These are phyloP conservation scores for Eucalyptus melliodora DNA, from an alignment of 345 rosid genomes.

Conservation along the genomic window DNA sequence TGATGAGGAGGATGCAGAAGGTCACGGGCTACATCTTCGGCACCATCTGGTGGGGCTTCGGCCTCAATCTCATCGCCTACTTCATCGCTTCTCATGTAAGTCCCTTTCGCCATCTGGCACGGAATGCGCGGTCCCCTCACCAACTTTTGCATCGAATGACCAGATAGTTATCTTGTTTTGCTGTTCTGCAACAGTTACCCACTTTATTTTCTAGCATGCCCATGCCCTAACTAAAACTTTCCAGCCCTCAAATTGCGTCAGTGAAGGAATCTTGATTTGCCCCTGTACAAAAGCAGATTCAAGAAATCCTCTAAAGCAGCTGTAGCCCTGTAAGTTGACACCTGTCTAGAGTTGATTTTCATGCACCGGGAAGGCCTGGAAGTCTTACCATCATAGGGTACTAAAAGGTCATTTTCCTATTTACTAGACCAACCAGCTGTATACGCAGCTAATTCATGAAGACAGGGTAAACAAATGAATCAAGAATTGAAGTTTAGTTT, in stretches of 20 bases:
- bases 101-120: neutral
- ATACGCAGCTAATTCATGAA: neutral
- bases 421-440: neutral
- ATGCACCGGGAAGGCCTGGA: neutral
- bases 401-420: neutral
- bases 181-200: neutral
- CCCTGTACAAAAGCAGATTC: neutral
- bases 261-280: neutral
- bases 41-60: conserved; percentile 97
- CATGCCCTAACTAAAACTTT: neutral
- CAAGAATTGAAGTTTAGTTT: neutral
- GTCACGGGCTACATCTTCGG: conserved; percentile 93
- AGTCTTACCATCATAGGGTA: neutral
- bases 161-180: neutral
- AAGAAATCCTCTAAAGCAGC: neutral
- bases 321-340: neutral
- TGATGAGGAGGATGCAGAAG: conserved; percentile 77
- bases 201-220: neutral
- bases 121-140: neutral
- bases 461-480: neutral
- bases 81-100: conserved; percentile 87
- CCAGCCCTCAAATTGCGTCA: neutral
- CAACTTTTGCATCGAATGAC: neutral
- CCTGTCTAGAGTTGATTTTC: neutral
- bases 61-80: conserved; percentile 82